Base-by-base conservation (phyloP, 2,329 filamentous ascomycete genomes). In the Pezicula radicicola region DNA sequence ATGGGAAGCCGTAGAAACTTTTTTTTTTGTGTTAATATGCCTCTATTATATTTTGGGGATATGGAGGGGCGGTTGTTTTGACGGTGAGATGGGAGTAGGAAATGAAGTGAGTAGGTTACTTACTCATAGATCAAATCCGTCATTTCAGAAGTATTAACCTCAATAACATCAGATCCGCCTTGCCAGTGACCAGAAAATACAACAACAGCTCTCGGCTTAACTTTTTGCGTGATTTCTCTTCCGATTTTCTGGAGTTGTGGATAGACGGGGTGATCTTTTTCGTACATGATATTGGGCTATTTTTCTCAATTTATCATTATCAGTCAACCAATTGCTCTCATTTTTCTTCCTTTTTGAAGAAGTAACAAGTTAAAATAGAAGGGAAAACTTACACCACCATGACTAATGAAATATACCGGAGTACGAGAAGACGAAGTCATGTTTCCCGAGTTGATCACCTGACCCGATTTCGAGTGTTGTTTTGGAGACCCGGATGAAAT, bases 141-240 rank as follows among this genome's bases (percentile, higher is more conserved):
- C n/a, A 75, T 70, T 51, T 82, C 81, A 3, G 80, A 83, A 8
- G 78, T 81, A 66, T 89, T 90, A 59, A 90, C 77, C 61, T 85
- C 73, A 55, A 90, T 78, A 3, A 72, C 75, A 59, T 77, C 72
- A 37, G 70, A 68, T 50, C 64, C 70, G 43, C 77, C 83, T 69
- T 89, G 84, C 88, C 88, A 91, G 68, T 92, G 88, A 1, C 87
- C 88, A 1, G 87, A 90, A 65, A 92, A 86, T 25, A 91, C 84
- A 1, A 91, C 82, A 15, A 91, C 78, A 2, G 87, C 88, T 55
- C 81, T 84, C 2, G 88, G 88, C 61, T 84, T 85, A 41, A 90
- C 81, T 55, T 82, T 80, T 27, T 79, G 73, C 0, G 85, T 89
- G 64, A 91, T 89, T 61, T 91, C 87, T 7, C 68, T 74, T 40